Conservation (phyloP, 192 early-diverging fungal genomes). For the Dissophora ornata region DNA sequence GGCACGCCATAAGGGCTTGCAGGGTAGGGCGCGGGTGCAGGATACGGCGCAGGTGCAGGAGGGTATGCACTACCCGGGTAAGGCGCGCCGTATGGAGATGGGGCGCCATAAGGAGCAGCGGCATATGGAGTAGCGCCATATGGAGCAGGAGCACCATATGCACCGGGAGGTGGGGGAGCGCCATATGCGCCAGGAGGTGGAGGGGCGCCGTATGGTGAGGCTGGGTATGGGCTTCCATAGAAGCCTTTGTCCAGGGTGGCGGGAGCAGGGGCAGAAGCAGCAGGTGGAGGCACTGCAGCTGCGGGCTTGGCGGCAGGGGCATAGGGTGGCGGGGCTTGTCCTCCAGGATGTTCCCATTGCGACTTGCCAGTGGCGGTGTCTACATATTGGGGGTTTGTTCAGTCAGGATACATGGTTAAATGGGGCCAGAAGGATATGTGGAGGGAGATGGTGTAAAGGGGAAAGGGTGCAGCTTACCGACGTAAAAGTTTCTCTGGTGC, state of each 20-base stretch:
- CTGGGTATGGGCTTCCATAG: background rate
- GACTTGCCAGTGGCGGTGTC: constrained; percentile 47
- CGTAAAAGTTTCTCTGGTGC: constrained; percentile 46
- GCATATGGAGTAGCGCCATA: constrained; percentile 10
- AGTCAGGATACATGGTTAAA: background rate
- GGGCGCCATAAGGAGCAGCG: constrained; percentile 8
- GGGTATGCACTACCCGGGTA: constrained; percentile 10
- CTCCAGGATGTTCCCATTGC: constrained; percentile 46
- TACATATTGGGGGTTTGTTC: background rate
- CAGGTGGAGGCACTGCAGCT: background rate
- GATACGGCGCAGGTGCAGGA: constrained; percentile 8
- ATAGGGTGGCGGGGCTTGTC: constrained; percentile 21
- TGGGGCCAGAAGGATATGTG: too few species aligned
- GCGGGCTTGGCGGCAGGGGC: constrained; percentile 11
- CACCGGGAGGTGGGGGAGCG: background rate
- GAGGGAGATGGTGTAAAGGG: too few species aligned
- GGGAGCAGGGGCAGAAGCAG: background rate
- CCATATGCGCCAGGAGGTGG: constrained; percentile 4
- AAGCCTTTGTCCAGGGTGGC: constrained; percentile 30
- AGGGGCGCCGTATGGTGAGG: constrained; percentile 2
- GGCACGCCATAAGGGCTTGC: background rate
- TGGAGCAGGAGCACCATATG: constrained; percentile 16
- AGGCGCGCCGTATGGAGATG: constrained; percentile 22
- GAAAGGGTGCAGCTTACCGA: constrained; percentile 23
- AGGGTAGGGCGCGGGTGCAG: constrained; percentile 16